Evolutionary conservation across 2,329 filamentous ascomycete species (phyloP).

Genomic region (Celoporthe dispersa): DNA sequence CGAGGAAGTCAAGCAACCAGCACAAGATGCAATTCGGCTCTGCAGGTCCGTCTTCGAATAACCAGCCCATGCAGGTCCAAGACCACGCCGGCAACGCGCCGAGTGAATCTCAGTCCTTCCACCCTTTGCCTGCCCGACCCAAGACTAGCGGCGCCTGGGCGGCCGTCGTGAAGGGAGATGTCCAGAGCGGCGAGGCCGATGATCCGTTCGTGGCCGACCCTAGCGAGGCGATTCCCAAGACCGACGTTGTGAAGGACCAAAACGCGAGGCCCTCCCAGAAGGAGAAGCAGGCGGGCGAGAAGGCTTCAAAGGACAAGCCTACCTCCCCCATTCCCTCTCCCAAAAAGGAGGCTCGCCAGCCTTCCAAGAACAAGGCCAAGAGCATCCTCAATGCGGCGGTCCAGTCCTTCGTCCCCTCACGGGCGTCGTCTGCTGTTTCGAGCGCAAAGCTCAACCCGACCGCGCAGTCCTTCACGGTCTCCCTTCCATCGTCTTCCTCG

Average conservation of each 20-base stretch:
- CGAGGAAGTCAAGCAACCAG: constrained; percentile 10
- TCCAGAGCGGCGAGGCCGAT: constrained; percentile 1
- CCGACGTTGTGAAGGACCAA: constrained; percentile 10
- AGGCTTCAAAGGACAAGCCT: neutral
- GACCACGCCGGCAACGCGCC: constrained; percentile 16
- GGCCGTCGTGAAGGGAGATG: constrained; percentile 2
- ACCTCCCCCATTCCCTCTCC: constrained; percentile 22
- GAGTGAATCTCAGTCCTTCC: constrained; percentile 18
- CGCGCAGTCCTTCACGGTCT: neutral
- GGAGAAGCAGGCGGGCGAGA: neutral
- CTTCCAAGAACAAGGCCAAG: neutral
- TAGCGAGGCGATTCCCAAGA: neutral
- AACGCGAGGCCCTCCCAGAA: constrained; percentile 18
- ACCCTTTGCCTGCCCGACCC: constrained; percentile 13
- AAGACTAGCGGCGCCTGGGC: constrained; percentile 16
- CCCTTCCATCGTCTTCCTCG: constrained; percentile 10
- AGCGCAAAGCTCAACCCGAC: constrained; percentile 8
- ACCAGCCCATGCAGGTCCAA: constrained; percentile 1
- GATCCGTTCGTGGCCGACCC: constrained; percentile 16
- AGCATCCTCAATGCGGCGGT: constrained; percentile 31
- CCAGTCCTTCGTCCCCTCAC: constrained; percentile 29
- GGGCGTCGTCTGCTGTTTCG: neutral
- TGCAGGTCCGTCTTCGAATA: constrained; percentile 1
- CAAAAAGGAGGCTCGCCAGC: constrained; percentile 13
- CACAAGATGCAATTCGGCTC: neutral